Evolutionary conservation across 2,329 filamentous ascomycete species (phyloP), one percentile per base, ranked within the genome.

Genomic region (Xylaria sp.): DNA sequence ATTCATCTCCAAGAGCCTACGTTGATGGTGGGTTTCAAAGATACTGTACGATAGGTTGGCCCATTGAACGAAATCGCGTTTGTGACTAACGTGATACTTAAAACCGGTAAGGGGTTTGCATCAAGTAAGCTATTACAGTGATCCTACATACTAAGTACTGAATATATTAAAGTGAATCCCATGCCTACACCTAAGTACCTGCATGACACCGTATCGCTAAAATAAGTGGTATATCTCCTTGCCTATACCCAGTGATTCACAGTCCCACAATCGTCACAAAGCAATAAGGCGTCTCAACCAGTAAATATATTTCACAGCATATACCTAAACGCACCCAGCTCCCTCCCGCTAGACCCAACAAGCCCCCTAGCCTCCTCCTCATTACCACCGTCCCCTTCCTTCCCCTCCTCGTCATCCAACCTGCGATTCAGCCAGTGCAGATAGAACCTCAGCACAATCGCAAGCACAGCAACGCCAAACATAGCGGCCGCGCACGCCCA

Each of bases 401-500:
- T 50, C 3, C 59, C 58, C 44, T 74, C 73, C 28, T 73, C 70
- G 31, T 37, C 55, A 25, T 67, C 69, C 84, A 67, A 85, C 66
- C 73, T 80, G 18, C 79, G 73, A 74, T 92, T 92, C 76, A 83
- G 80, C 63, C 84, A 77, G 55, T 77, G 78, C 44, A 92, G 76
- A 37, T 88, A 83, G n/a, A 82, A 67, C 64, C 90, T 84, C 79
- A 92, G 78, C 10, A 80, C 75, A 39, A 84, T 71, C 0, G 89
- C 89, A 67, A 92, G 75, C 0, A 84, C 67, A 1, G 88, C 89
- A 4, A 92, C 90, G 1, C 82, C 79, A 2, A 86, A 71, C 90
- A 93, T 91, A 67, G 89, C 90, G 10, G 78, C 82, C 0, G 89
- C 88, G 73, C 90, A 92, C 1, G 85, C 82, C 37, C 80, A 81